phyloP scores from a whole-genome alignment of 2,329 filamentous ascomycete genomes.

The Ceratocystis cubensis region DNA sequence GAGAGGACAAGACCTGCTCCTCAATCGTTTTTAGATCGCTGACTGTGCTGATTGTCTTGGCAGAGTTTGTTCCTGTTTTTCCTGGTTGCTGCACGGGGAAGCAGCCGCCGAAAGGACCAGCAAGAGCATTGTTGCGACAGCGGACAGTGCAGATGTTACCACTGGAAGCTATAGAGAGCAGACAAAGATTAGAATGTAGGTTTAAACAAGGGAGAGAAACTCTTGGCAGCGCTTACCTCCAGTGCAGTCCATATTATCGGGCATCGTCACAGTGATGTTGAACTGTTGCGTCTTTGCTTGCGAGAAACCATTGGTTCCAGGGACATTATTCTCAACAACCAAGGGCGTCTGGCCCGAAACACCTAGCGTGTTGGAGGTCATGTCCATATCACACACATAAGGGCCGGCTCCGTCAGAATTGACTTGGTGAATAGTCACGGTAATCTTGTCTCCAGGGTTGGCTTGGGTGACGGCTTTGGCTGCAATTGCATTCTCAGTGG shows the following conservation, averaged over 20 bases:
- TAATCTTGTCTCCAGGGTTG: conserved; percentile 32
- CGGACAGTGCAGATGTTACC: conserved; percentile 48
- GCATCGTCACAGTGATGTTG: conserved; percentile 43
- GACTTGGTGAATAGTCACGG: conserved; percentile 41
- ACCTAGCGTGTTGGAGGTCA: conserved; percentile 34
- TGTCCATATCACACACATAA: conserved; percentile 42
- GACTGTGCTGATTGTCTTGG: conserved; percentile 35
- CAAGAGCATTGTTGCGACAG: conserved; percentile 45
- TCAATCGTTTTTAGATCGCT: conserved; percentile 35
- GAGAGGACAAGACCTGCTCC: conserved; percentile 39
- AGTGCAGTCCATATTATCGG: conserved; percentile 36
- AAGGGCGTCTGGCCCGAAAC: conserved; percentile 29
- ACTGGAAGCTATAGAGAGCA: conserved; percentile 33
- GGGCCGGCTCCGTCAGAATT: conserved; percentile 44
- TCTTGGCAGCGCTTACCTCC: conserved; percentile 33
- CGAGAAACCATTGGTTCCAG: conserved; percentile 44
- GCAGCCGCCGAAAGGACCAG: conserved; percentile 46
- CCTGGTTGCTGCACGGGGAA: conserved; percentile 46
- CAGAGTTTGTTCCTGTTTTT: conserved; percentile 32
- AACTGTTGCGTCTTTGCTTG: conserved; percentile 45
- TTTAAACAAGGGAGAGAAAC: fast-evolving
- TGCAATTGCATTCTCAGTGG: conserved; percentile 40
- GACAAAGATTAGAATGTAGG: background rate
- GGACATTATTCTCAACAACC: conserved; percentile 46
- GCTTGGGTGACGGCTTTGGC: conserved; percentile 38